phyloP scores from a whole-genome alignment of 2,329 filamentous ascomycete genomes.

The Neonectria punicea region DNA sequence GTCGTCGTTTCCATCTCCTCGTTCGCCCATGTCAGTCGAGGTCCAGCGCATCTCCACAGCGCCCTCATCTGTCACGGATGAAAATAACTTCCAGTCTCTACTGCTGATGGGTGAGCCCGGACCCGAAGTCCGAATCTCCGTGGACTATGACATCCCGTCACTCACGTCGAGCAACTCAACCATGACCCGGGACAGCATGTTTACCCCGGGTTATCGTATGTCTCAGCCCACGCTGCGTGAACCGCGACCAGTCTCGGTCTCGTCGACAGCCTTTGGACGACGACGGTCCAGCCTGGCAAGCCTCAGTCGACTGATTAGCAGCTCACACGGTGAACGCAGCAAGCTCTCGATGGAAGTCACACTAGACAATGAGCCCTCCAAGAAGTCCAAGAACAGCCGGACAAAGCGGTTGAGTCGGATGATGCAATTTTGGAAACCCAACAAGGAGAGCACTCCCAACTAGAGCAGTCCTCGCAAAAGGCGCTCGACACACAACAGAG shows the following conservation, averaged over 20 bases:
- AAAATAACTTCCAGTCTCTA: constrained; percentile 75
- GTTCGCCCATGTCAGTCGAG: constrained; percentile 75
- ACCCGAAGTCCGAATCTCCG: constrained; percentile 76
- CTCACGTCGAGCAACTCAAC: constrained; percentile 80
- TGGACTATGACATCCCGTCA: constrained; percentile 77
- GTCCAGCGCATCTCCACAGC: constrained; percentile 79
- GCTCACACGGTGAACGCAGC: constrained; percentile 78
- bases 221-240: constrained; percentile 61
- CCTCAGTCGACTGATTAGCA: constrained; percentile 79
- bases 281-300: constrained; percentile 82
- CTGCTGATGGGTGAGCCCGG: constrained; percentile 76
- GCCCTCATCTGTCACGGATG: constrained; percentile 78
- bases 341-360: constrained; percentile 77
- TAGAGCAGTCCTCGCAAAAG: constrained; percentile 24
- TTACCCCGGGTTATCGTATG: constrained; percentile 57
- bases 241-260: constrained; percentile 71
- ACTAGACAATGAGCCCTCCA: constrained; percentile 61
- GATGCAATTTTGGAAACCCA: constrained; percentile 83
- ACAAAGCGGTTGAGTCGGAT: constrained; percentile 77
- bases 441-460: constrained; percentile 50
- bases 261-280: constrained; percentile 70
- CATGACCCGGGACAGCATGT: constrained; percentile 75
- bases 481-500: constrained; percentile 12
- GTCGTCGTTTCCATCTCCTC: constrained; percentile 76
- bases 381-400: constrained; percentile 70